Evolutionary conservation across 1,284 basidiomycete genomes (phyloP).

Genomic region (Ustilago shanxiensis): DNA sequence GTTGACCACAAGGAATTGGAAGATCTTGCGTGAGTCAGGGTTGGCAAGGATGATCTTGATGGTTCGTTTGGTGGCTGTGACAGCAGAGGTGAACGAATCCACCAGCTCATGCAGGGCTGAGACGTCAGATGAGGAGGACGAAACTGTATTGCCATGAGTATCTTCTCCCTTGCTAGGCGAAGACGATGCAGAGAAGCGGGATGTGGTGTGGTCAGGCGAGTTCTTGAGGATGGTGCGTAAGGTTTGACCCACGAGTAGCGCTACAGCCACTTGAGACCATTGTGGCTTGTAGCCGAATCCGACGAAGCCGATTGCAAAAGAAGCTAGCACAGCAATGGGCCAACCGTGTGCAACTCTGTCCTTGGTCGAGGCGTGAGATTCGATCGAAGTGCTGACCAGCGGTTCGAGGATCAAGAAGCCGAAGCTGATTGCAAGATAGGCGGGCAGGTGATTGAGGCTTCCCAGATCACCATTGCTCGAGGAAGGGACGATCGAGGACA

Average conservation of each 20-base stretch:
- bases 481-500: conserved; percentile 38
- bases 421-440: conserved; percentile 62
- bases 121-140: conserved; percentile 37
- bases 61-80: conserved; percentile 59
- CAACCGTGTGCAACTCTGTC: conserved; percentile 64
- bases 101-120: conserved; percentile 47
- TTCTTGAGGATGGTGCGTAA: conserved; percentile 60
- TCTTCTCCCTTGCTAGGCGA: conserved; percentile 11
- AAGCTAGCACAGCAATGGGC: conserved; percentile 61
- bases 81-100: conserved; percentile 22
- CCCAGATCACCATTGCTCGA: neutral
- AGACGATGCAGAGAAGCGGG: conserved; percentile 41
- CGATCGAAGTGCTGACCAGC: conserved; percentile 62
- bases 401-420: conserved; percentile 62
- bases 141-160: neutral
- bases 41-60: conserved; percentile 89
- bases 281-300: conserved; percentile 55
- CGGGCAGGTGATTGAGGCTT: conserved; percentile 52
- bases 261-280: conserved; percentile 47
- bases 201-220: conserved; percentile 59
- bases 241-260: conserved; percentile 55
- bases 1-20: conserved; percentile 95
- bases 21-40: conserved; percentile 92
- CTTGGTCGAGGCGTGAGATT: conserved; percentile 59
- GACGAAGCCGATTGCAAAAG: conserved; percentile 58